Conservation (phyloP, 371 early-diverging fungal genomes). For the Apophysomyces elegans region DNA sequence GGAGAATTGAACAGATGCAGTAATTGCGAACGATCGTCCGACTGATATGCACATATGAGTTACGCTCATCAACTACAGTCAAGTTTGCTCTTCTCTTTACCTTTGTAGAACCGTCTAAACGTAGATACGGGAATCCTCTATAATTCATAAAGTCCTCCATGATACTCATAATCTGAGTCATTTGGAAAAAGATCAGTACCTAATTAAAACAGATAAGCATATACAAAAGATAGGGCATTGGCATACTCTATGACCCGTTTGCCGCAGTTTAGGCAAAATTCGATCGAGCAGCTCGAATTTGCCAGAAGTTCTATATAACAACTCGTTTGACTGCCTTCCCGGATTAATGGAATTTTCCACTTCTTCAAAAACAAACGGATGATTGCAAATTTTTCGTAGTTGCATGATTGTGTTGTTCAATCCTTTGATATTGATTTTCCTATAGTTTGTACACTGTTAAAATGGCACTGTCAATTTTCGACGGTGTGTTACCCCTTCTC, state of each 20-base stretch:
- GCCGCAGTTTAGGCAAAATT: constrained; percentile 88
- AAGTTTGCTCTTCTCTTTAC: constrained; percentile 26
- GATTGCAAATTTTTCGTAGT: constrained; percentile 98
- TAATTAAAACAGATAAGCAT: constrained; percentile 14
- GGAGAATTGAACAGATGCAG: constrained; percentile 85
- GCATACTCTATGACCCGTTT: constrained; percentile 84
- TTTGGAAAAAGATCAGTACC: constrained; percentile 99
- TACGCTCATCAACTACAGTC: not conserved
- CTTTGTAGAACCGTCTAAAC: constrained; percentile 97
- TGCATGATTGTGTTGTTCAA: constrained; percentile 99
- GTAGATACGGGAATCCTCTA: constrained; percentile 79
- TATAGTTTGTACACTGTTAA: constrained; percentile 5
- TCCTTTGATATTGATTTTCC: constrained; percentile 72
- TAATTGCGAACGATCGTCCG: constrained; percentile 86
- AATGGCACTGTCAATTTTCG: not conserved
- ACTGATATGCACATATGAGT: constrained; percentile 20
- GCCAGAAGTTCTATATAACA: constrained; percentile 86
- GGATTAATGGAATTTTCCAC: constrained; percentile 88
- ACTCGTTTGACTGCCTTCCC: constrained; percentile 53
- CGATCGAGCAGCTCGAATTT: constrained; percentile 99
- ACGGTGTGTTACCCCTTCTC: constrained; percentile 55
- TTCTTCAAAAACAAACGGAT: constrained; percentile 98
- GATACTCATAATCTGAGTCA: constrained; percentile 98
- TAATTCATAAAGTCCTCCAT: constrained; percentile 94
- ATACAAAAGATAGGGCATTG: not conserved